These are phyloP conservation scores for Noccaea caerulescens DNA, from an alignment of 345 rosid species.

Conservation along the genomic window DNA sequence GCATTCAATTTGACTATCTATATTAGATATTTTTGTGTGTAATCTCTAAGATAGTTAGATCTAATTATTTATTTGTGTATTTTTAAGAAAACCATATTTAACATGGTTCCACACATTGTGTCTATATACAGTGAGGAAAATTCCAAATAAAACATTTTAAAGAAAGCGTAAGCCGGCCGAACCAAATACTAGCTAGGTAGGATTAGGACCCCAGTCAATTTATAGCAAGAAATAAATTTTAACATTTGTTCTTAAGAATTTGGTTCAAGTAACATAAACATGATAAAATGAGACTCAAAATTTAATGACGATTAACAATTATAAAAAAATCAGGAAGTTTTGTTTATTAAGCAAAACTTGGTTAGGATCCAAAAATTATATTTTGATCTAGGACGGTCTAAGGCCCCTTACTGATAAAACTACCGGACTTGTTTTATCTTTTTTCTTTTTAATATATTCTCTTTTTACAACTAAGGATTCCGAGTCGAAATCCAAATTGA, in stretches of 20 bases:
- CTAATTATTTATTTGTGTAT: not conserved
- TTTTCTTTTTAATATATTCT: too few species aligned
- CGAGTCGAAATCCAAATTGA: too few species aligned
- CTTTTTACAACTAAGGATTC: too few species aligned
- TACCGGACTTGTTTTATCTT: too few species aligned
- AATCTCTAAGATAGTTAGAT: not conserved
- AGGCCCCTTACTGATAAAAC: too few species aligned
- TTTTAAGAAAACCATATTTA: not conserved
- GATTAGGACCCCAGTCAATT: not conserved
- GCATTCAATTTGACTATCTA: conserved; percentile 30
- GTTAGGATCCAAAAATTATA: not conserved
- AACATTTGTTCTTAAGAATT: not conserved
- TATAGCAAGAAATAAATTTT: not conserved
- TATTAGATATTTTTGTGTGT: not conserved
- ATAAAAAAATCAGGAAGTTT: too few species aligned
- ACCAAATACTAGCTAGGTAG: not conserved
- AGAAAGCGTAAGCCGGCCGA: not conserved
- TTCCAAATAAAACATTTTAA: not conserved
- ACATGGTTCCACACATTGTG: not conserved
- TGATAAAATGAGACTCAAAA: too few species aligned
- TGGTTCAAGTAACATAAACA: not conserved
- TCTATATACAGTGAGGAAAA: not conserved
- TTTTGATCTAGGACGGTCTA: too few species aligned
- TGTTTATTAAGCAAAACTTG: not conserved
- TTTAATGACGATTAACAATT: too few species aligned